phyloP scores from a whole-genome alignment of 768 basidiomycete genomes.

The Lentinus tigrinus region DNA sequence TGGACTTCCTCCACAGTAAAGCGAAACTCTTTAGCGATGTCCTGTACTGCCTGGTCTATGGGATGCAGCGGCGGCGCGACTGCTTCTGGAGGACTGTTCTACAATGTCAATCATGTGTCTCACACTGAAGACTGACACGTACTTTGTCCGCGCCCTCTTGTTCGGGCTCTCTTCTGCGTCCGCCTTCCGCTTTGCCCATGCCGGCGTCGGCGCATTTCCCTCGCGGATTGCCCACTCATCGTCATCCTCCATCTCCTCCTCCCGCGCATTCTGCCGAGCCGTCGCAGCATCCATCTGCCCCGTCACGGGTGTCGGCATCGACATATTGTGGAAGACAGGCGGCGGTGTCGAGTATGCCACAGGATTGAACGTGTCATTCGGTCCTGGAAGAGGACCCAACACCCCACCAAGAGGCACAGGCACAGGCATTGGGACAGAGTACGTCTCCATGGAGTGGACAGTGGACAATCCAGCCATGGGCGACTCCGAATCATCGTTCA shows the following conservation, averaged over 20 bases:
- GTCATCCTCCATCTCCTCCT: conserved; percentile 69
- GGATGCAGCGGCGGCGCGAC: conserved; percentile 44
- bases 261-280: conserved; percentile 46
- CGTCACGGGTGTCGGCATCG: conserved; percentile 4
- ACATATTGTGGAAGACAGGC: conserved; percentile 15
- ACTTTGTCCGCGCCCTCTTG: conserved; percentile 49
- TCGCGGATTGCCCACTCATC: conserved; percentile 71
- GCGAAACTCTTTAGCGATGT: conserved; percentile 66
- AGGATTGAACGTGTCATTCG: conserved; percentile 8
- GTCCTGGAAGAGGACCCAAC: conserved; percentile 10
- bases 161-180: conserved; percentile 36
- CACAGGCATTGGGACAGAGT: conserved; percentile 20
- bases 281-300: conserved; percentile 32
- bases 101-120: background rate
- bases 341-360: conserved; percentile 12
- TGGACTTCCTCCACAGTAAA: conserved; percentile 78
- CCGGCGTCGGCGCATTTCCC: conserved; percentile 57
- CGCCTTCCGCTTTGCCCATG: conserved; percentile 64
- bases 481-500: conserved; percentile 9
- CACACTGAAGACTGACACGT: conserved; percentile 17
- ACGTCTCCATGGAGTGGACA: conserved; percentile 13
- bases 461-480: background rate
- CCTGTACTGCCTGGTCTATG: conserved; percentile 60
- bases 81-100: conserved; percentile 6
- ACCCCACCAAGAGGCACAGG: conserved; percentile 16